Base-by-base conservation (phyloP, 768 basidiomycete genomes). In the Pisolithus microcarpus region DNA sequence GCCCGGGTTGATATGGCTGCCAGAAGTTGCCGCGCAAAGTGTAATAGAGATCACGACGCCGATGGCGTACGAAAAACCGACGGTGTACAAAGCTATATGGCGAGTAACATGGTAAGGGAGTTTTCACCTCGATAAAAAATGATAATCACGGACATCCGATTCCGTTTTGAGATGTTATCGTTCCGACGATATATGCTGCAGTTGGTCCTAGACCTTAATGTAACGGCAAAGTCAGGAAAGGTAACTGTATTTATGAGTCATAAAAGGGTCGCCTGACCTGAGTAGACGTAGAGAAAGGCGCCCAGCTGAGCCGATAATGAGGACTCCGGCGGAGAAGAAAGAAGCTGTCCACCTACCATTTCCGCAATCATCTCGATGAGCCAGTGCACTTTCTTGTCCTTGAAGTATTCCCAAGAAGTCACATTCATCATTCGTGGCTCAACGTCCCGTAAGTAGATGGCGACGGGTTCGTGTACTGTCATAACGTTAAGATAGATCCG, bases 1-100 rank as follows among this genome's bases (percentile, higher is more conserved):
- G 40, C 77, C 74, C 2, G 87, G 88, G 48, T 74, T 82, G 61
- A 86, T 80, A 58, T 86, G 84, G n/a, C 82, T 77, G 9, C 79
- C 80, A 9, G 81, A 84, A 0, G 81, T 75, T 16, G 75, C 62
- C 6, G 65, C 67, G 48, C 77, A 81, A 23, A 82, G 65, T 9
- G 66, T 62, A 46, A 85, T 61, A 1, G 84, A 84, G 44, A 84
- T 72, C 11, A 82, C 56, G 53, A 84, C 80, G 21, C 84, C 84
- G 34, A 76, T 65, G 5, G 75, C 72, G 63, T 85, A 86, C 0
- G 72, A 77, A 30, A 79, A 58, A 21, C 81, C 84, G 19, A 85
- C 67, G 34, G 81, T 81, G 4, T 79, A 62, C 5, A 85, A 44
- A 13, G 77, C 82, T 84, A 47, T 30, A 56, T 5, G 34, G 19